A percentile compares a stretch with the other conserved stretches of the same genome.
phyloP scores from a whole-genome alignment of 768 basidiomycete species.

The Imleria badia region DNA sequence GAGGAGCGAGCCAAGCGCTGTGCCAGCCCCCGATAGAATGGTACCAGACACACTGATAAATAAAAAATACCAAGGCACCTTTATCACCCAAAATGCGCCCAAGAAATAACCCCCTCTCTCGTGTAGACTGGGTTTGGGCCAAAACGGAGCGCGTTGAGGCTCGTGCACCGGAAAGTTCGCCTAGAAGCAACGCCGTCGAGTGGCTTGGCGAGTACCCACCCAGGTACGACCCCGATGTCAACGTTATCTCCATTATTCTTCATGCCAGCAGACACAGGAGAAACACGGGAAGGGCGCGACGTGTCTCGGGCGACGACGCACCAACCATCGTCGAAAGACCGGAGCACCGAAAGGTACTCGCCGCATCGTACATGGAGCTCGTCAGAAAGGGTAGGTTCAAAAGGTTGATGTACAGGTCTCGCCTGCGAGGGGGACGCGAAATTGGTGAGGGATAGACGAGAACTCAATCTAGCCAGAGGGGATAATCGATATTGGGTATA shows the following conservation, averaged over 20 bases:
- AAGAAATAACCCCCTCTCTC: constrained; percentile 58
- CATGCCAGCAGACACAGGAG: constrained; percentile 19
- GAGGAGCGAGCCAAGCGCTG: too few species aligned
- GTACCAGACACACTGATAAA: too few species aligned
- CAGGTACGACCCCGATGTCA: constrained; percentile 72
- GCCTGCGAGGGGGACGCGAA: constrained; percentile 33
- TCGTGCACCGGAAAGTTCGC: constrained; percentile 62
- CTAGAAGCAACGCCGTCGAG: constrained; percentile 57
- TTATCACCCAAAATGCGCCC: constrained; percentile 39
- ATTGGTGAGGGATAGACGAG: constrained; percentile 9
- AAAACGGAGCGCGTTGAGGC: constrained; percentile 48
- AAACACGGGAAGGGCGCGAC: constrained; percentile 40
- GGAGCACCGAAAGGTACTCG: constrained; percentile 61
- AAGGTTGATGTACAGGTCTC: constrained; percentile 63
- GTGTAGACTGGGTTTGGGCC: constrained; percentile 35
- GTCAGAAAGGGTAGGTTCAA: constrained; percentile 70
- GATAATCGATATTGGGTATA: constrained; percentile 35
- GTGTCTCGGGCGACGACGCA: constrained; percentile 64
- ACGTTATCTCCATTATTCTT: constrained; percentile 37
- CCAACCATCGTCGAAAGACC: constrained; percentile 80
- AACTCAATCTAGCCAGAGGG: background rate
- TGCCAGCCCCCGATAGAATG: background rate
- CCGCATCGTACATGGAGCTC: constrained; percentile 60
- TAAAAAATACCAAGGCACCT: background rate
- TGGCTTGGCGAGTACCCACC: constrained; percentile 73